Evolutionary conservation across 2,329 filamentous ascomycete genomes (phyloP), one percentile per base, ranked within the genome.

Genomic region (Didymosphaeria variabile): DNA sequence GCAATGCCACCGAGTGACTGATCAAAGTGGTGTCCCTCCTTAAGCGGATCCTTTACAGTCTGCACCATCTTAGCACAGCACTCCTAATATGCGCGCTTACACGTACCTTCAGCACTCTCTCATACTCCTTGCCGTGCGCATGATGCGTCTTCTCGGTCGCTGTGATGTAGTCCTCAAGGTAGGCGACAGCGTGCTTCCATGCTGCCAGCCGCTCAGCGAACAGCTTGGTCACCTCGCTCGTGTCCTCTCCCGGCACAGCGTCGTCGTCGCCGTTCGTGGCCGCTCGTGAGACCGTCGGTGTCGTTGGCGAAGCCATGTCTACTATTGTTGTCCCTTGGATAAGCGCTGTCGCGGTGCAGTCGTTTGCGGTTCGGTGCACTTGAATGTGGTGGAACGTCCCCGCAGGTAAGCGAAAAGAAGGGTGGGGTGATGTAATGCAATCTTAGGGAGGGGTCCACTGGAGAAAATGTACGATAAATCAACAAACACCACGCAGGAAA

Each of bases 171-270:
- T 97, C 93, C 80, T 98, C 93, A 51, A 99, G 85, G 75, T 97
- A 94, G 59, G 85, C 92, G 64, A 93, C 92, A 63, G 94, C 92
- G 78, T 98, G 94, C 79, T 97, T 98, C 93, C 93, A 99, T 50
- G 95, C 95, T 72, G 92, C 91, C 63, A 99, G 85, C 67, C 95
- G 89, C 83, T 98, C 93, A 58, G 90, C 85, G 66, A 99, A 90
- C 53, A 98, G 86, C 75, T 79, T 83, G 47, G 82, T 83, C 44
- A 79, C 76, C 73, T 83, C 81, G 65, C 79, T 81, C 57, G 79
- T 82, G 62, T 84, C 82, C 71, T 84, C 82, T 32, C 79, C 81
- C 5, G 81, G 80, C 38, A 83, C 73, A 7, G 81, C 81, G 61
- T 83, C 82, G 46, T 82, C 79, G 49, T 82, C 79, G 46, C 61